These are phyloP conservation scores for Aspergillus quadrilineatus DNA, from an alignment of 2,329 filamentous ascomycete genomes.

Conservation along the genomic window DNA sequence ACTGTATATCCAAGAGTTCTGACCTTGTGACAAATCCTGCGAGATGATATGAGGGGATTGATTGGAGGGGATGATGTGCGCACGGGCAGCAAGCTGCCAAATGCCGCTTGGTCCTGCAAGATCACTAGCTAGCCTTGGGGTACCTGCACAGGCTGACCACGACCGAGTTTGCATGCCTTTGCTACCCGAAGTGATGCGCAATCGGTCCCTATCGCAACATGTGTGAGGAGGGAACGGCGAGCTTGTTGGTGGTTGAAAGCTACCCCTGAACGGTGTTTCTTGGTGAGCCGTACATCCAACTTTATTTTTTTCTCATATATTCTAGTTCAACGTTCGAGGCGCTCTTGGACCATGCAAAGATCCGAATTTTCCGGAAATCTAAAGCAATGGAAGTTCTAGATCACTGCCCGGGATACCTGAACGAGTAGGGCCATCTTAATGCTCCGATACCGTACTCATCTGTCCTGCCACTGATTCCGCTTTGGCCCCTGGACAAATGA, in stretches of 20 bases:
- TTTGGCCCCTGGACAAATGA: background rate
- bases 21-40: constrained; percentile 29
- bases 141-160: constrained; percentile 16
- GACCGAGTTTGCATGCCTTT: constrained; percentile 17
- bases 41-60: constrained; percentile 26
- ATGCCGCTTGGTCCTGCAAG: constrained; percentile 21
- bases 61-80: constrained; percentile 23
- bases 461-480: constrained; percentile 1
- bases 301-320: constrained; percentile 14
- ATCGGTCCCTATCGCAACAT: constrained; percentile 11
- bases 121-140: constrained; percentile 19
- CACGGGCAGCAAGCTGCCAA: constrained; percentile 25
- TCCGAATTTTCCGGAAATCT: constrained; percentile 11
- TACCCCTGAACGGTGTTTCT: constrained; percentile 6
- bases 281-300: constrained; percentile 17
- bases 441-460: constrained; percentile 5
- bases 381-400: constrained; percentile 16
- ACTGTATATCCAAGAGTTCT: constrained; percentile 26
- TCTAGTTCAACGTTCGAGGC: constrained; percentile 11
- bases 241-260: constrained; percentile 9
- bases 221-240: constrained; percentile 10
- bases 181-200: constrained; percentile 21
- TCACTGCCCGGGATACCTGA: constrained; percentile 12
- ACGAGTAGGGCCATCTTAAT: constrained; percentile 13
- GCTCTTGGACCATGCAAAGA: constrained; percentile 12